Base-by-base conservation (phyloP, 202 grass and related monocot genomes). In the Eragrostis tef region DNA sequence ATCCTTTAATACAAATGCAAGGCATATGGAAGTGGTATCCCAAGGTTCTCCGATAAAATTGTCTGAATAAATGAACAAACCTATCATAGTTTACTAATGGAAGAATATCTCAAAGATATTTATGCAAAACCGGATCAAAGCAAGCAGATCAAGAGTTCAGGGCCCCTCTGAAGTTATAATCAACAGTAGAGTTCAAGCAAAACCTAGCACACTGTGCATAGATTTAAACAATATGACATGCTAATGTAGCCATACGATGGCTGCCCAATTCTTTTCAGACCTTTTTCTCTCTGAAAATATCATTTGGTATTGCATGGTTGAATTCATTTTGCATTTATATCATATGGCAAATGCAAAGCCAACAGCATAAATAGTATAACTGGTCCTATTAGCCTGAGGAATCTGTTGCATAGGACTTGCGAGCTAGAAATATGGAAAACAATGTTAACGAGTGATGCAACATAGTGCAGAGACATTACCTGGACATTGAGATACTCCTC, bases 401-500 rank as follows among this genome's bases (percentile, higher is more conserved):
- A 6, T 31, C 75, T 70, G 63, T 77, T 64, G 67, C 49, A 24
- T 63, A 73, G 29, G 45, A 75, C n/a, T 19, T 54, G 46, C 24
- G 21, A 31, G 42, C 20, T 52, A 68, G 36, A 80, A 69, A 66
- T 43, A 42, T 39, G 34, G 6, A 39, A 39, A 39, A 39, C 34
- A 79, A 44, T 34, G 31, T 39, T 78, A 5, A 13, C 49, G 19
- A 64, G 46, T 63, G 31, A 80, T 25, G 67, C 34, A 80, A 61
- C 36, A 54, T 53, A 41, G 54, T 45, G 53, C 29, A 77, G 41
- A n/a, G n/a, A 67, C 65, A 78, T 64, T 85, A 99, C 96, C 92
- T 99, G 91, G 49, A 99, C 96, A 85, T 90, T 93, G 2, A 99
- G 82, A 65, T 85, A 99, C 81, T 99, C 96, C 77, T 99, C 96